Percentiles rank a stretch among this genome's conserved stretches.
Conservation (phyloP, 2,329 filamentous ascomycete species). For the Juglanconis juglandina region DNA sequence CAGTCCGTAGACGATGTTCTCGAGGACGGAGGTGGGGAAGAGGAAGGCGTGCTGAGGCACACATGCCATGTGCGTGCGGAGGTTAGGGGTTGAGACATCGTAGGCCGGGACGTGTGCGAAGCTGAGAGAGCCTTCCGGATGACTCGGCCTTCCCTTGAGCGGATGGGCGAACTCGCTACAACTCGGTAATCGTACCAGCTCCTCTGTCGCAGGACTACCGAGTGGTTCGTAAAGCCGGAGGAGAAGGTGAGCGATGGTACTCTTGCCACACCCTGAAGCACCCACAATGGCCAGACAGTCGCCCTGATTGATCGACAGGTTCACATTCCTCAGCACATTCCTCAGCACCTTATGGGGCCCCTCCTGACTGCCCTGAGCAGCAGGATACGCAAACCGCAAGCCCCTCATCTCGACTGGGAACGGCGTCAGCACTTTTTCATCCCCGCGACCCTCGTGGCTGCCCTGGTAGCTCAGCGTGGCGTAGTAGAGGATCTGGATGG, state of each 20-base stretch:
- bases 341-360: constrained; percentile 47
- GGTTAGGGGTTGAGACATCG: constrained; percentile 54
- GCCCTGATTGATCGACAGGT: constrained; percentile 59
- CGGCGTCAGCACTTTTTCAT: constrained; percentile 28
- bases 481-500: constrained; percentile 68
- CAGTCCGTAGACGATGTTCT: constrained; percentile 82
- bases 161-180: not conserved
- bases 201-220: not conserved
- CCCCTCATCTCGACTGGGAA: constrained; percentile 52
- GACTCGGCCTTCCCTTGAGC: not conserved
- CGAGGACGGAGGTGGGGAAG: constrained; percentile 72
- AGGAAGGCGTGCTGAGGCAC: constrained; percentile 71
- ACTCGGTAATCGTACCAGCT: not conserved
- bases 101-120: constrained; percentile 57
- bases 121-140: constrained; percentile 41
- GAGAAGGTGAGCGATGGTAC: constrained; percentile 73
- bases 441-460: constrained; percentile 57
- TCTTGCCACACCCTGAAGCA: constrained; percentile 85
- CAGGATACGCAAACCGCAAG: constrained; percentile 71
- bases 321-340: constrained; percentile 63
- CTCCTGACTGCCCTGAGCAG: constrained; percentile 38
- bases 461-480: constrained; percentile 52
- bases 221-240: constrained; percentile 62
- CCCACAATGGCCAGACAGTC: constrained; percentile 77
- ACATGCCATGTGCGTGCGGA: constrained; percentile 62